Evolutionary conservation across 2,329 filamentous ascomycete genomes (phyloP).

Genomic region (Trichophyton simii): DNA sequence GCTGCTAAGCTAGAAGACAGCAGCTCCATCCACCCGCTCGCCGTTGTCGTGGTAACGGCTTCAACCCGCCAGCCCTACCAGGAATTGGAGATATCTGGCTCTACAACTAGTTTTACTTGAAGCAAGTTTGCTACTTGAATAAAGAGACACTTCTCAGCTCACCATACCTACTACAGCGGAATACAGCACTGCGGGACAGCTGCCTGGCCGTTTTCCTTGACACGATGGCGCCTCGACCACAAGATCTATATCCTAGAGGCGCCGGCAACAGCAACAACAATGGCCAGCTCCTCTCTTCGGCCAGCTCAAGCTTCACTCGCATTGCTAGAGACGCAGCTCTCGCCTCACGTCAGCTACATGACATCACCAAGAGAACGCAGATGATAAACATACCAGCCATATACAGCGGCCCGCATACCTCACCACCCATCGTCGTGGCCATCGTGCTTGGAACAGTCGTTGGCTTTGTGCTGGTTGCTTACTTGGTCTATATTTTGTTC

Average conservation of each 20-base stretch:
- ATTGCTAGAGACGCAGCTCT: not conserved
- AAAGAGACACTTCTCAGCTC: not conserved
- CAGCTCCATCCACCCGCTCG: not conserved
- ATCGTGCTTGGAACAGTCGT: slow-evolving; percentile 40
- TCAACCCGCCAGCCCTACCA: not conserved
- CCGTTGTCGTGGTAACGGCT: slow-evolving; percentile 1
- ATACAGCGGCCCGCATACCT: slow-evolving; percentile 43
- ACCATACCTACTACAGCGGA: not conserved
- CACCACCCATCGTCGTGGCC: slow-evolving; percentile 48
- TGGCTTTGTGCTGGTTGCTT: slow-evolving; percentile 34
- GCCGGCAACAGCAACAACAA: not conserved
- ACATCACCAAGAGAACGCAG: slow-evolving; percentile 15
- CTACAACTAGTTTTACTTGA: not conserved
- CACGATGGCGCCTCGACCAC: not conserved
- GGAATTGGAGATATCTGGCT: not conserved
- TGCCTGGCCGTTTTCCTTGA: not conserved
- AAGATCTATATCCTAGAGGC: not conserved
- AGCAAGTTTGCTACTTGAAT: not conserved
- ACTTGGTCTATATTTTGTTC: not conserved
- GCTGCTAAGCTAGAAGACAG: not conserved
- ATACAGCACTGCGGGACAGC: not conserved
- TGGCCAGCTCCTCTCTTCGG: not conserved
- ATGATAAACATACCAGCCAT: slow-evolving; percentile 47
- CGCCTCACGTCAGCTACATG: not conserved
- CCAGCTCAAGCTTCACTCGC: not conserved